A percentile compares a stretch with the other conserved stretches of the same genome.
phyloP scores from a whole-genome alignment of 768 basidiomycete species.

The Coprinopsis strossmayeri region DNA sequence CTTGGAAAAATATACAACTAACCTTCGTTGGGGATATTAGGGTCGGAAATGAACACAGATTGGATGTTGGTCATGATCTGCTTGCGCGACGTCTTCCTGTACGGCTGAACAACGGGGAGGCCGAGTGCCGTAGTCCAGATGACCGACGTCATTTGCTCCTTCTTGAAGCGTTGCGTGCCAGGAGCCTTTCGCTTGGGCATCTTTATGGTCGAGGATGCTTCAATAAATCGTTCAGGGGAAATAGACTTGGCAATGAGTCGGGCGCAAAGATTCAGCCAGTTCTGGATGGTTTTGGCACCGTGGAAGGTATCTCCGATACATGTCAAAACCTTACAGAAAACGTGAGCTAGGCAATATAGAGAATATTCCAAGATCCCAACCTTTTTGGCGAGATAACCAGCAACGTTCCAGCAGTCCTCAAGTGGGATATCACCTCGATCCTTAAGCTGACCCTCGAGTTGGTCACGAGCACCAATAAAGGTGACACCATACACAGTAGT shows the following conservation, averaged over 20 bases:
- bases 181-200: background rate
- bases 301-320: conserved; percentile 91
- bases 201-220: conserved; percentile 24
- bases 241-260: conserved; percentile 84
- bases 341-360: background rate
- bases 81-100: conserved; percentile 75
- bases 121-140: conserved; percentile 98
- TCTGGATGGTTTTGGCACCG: conserved; percentile 89
- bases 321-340: conserved; percentile 46
- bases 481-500: conserved; percentile 99
- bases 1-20: conserved; percentile 7
- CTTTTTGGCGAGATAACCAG: conserved; percentile 77
- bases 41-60: conserved; percentile 86
- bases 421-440: conserved; percentile 66
- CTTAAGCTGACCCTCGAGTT: conserved; percentile 85
- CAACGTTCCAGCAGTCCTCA: conserved; percentile 67
- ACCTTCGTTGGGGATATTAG: conserved; percentile 67
- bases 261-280: conserved; percentile 81
- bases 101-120: conserved; percentile 93
- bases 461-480: conserved; percentile 88
- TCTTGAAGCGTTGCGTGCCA: conserved; percentile 31
- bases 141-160: conserved; percentile 92
- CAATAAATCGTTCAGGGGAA: conserved; percentile 58
- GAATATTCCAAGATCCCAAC: conserved; percentile 34
- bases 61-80: conserved; percentile 84